Evolutionary conservation across 164 flowering plant genomes (phyloP), one percentile per base, ranked within the genome.

Genomic region (Cinnamomum chago): DNA sequence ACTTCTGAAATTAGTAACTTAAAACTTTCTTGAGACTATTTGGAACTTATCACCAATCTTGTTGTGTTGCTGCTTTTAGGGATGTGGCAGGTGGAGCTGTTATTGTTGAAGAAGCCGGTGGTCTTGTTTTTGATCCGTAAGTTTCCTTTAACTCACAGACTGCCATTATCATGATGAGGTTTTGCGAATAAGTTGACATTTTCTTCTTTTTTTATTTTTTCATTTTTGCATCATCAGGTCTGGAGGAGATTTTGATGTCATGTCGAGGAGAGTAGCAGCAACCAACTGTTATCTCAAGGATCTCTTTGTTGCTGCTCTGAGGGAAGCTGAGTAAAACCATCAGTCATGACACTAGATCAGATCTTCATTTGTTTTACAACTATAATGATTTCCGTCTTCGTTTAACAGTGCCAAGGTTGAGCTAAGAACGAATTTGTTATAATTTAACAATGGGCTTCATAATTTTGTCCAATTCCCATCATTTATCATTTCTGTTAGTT

Each of bases 11-110:
- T 55, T 55, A 14, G 17, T 17, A 18, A 55, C 13, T 3, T 13
- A 15, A 55, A 20, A 55, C 1, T 3, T 14, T 67, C 15, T 13
- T 27, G 47, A 15, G 47, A 40, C 58, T 47, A 7, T 12, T 69
- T 69, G 11, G n/a, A 70, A 11, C 40, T 70, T 70, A 33, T 50
- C 13, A 50, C 74, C 73, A 51, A 74, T 70, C 58, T 55, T 28
- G 3, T 15, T 67, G 69, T 18, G 50, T 40, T 30, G 24, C 72
- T 78, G 7, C 70, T 17, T n/a, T 33, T 88, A 95, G 98, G 99
- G 97, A 96, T 86, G 92, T 94, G n/a, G 96, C 99, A 28, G 98
- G 85, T 73, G 98, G 98, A 52, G 93, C 84, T 80, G 90, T 96
- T 30, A 94, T 96, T 74, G 93, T 96, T 28, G 79, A 73, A 82